Conservation (phyloP, 1,284 basidiomycete species). For the Rhodotorula sp. region DNA sequence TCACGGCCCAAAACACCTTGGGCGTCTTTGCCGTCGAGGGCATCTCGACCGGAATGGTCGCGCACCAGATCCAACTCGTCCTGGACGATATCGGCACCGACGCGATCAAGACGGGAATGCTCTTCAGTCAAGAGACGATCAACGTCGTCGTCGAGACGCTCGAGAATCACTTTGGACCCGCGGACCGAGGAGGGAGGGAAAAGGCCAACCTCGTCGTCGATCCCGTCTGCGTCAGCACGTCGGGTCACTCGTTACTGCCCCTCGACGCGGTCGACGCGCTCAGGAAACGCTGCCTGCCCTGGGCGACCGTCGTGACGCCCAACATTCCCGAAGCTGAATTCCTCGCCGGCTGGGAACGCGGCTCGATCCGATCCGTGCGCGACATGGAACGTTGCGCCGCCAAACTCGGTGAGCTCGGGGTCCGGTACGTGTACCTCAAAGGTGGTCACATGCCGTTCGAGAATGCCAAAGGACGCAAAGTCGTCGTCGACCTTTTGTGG, state of each 20-base stretch:
- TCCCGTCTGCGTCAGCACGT: slow-evolving; percentile 91
- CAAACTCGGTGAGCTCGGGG: slow-evolving; percentile 58
- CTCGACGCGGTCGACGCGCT: slow-evolving; percentile 65
- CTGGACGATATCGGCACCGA: slow-evolving; percentile 71
- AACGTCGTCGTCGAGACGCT: slow-evolving; percentile 46
- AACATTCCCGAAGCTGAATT: slow-evolving; percentile 81
- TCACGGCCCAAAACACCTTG: slow-evolving; percentile 87
- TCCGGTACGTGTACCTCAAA: slow-evolving; percentile 72
- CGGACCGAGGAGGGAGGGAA: neutral
- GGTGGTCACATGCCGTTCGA: slow-evolving; percentile 72
- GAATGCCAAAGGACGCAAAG: slow-evolving; percentile 29
- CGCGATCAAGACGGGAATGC: slow-evolving; percentile 90
- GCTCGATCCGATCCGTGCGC: slow-evolving; percentile 56
- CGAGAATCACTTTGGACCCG: slow-evolving; percentile 9
- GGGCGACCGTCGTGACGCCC: slow-evolving; percentile 76
- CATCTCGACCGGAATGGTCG: slow-evolving; percentile 46
- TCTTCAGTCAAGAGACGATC: slow-evolving; percentile 55
- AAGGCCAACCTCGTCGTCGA: slow-evolving; percentile 65
- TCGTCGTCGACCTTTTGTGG: slow-evolving; percentile 76
- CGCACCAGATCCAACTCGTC: slow-evolving; percentile 65
- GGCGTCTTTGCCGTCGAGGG: slow-evolving; percentile 73
- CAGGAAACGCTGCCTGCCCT: slow-evolving; percentile 65
- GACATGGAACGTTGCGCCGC: slow-evolving; percentile 67
- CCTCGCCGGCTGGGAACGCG: slow-evolving; percentile 54
- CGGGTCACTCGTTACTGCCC: slow-evolving; percentile 76